Percentiles rank a stretch among this genome's conserved stretches.
Conservation (phyloP, 1,284 basidiomycete species). For the Blastosporella zonata region DNA sequence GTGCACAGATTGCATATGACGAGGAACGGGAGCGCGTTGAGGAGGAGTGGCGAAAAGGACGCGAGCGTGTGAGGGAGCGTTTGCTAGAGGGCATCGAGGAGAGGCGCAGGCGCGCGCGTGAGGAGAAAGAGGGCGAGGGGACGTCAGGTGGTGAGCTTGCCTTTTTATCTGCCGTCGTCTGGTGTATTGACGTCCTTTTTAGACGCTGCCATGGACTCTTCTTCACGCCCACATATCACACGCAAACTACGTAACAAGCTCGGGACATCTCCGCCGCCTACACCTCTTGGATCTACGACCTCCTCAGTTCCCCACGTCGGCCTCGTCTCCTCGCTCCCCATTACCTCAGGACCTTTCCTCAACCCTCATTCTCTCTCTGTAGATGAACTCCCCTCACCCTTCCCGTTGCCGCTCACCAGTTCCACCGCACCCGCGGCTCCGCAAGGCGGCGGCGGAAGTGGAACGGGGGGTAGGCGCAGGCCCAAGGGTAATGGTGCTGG, state of each 20-base stretch:
- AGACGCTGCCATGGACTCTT: constrained; percentile 70
- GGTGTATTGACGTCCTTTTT: neutral
- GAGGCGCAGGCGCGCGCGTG: constrained; percentile 65
- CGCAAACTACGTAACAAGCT: constrained; percentile 77
- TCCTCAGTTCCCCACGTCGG: constrained; percentile 23
- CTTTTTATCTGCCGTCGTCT: neutral
- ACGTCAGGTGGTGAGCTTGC: constrained; percentile 51
- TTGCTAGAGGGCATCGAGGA: constrained; percentile 82
- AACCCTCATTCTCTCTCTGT: constrained; percentile 79
- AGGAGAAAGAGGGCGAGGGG: constrained; percentile 81
- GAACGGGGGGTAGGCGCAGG: constrained; percentile 44
- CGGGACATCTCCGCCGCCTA: constrained; percentile 61
- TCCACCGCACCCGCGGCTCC: constrained; percentile 35
- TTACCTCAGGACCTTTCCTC: constrained; percentile 63
- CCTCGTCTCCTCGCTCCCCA: constrained; percentile 43
- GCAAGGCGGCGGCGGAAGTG: constrained; percentile 31
- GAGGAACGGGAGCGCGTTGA: constrained; percentile 74
- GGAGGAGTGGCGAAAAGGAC: constrained; percentile 72
- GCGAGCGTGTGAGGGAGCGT: constrained; percentile 67
- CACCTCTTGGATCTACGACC: constrained; percentile 43
- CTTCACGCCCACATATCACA: constrained; percentile 75
- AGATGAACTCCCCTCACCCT: constrained; percentile 79
- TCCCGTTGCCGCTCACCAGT: constrained; percentile 70
- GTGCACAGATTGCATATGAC: constrained; percentile 65
- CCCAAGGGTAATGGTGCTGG: constrained; percentile 57